phyloP scores from a whole-genome alignment of 169 alveolate genomes.

The Babesia caballi region DNA sequence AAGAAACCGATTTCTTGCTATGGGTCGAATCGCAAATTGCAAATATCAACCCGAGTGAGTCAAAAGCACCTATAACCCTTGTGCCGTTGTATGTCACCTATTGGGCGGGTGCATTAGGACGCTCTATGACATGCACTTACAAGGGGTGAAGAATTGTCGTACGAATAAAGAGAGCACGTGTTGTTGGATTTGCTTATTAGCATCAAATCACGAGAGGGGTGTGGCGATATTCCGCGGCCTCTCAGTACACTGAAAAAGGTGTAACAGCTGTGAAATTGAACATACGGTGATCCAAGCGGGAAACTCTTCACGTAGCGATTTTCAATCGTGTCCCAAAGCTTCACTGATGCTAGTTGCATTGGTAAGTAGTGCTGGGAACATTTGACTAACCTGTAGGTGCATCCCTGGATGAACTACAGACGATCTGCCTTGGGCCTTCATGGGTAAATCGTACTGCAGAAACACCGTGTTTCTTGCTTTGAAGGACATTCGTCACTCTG shows the following conservation, averaged over 20 bases:
- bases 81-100: conserved; percentile 27
- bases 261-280: background rate
- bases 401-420: conserved; percentile 47
- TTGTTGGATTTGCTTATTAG: conserved; percentile 17
- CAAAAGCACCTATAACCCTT: conserved; percentile 53
- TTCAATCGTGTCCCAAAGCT: conserved; percentile 65
- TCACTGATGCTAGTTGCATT: conserved; percentile 23
- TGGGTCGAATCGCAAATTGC: conserved; percentile 15
- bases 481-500: conserved; percentile 55
- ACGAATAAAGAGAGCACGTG: conserved; percentile 24
- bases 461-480: conserved; percentile 67
- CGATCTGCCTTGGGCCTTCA: conserved; percentile 55
- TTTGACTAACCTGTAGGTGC: conserved; percentile 27
- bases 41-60: conserved; percentile 32
- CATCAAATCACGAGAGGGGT: conserved; percentile 60
- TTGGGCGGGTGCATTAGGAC: no score
- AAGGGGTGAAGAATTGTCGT: conserved; percentile 52
- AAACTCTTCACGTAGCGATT: conserved; percentile 54
- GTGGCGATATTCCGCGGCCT: conserved; percentile 58
- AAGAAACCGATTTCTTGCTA: conserved; percentile 10
- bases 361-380: background rate
- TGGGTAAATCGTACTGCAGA: conserved; percentile 47
- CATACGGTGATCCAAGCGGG: conserved; percentile 49
- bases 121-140: background rate
- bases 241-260: background rate